Conservation (phyloP, 2,329 filamentous ascomycete species). For the Colletotrichum musicola region DNA sequence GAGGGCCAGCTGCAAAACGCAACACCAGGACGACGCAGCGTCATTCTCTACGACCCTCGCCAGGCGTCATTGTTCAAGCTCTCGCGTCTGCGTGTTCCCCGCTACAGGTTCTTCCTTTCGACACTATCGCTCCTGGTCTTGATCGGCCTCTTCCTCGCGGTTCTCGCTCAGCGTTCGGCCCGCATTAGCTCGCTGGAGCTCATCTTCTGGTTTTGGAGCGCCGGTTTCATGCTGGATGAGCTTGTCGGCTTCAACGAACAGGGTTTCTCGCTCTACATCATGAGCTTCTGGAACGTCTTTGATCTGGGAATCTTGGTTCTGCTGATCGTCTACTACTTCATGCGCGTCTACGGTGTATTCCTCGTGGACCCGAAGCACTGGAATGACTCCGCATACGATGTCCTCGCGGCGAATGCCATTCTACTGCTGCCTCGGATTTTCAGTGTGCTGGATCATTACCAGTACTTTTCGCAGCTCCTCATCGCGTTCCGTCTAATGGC, state of each 20-base stretch:
- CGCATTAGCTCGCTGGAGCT: slow-evolving; percentile 88
- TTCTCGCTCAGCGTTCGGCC: slow-evolving; percentile 80
- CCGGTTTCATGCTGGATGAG: slow-evolving; percentile 96
- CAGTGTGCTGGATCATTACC: slow-evolving; percentile 93
- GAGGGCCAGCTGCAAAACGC: slow-evolving; percentile 46
- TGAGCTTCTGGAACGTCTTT: slow-evolving; percentile 98
- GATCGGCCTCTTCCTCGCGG: slow-evolving; percentile 86
- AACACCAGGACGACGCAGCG: slow-evolving; percentile 75
- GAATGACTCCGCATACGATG: slow-evolving; percentile 90
- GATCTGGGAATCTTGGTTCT: slow-evolving; percentile 90
- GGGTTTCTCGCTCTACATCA: slow-evolving; percentile 94
- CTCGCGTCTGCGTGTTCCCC: slow-evolving; percentile 88
- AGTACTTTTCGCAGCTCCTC: slow-evolving; percentile 93
- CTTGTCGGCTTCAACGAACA: slow-evolving; percentile 97
- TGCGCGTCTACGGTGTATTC: slow-evolving; percentile 89
- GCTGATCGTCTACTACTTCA: slow-evolving; percentile 88
- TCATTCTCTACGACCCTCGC: slow-evolving; percentile 89
- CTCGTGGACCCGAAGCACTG: slow-evolving; percentile 80
- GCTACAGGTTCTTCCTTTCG: slow-evolving; percentile 91
- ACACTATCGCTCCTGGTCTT: slow-evolving; percentile 89
- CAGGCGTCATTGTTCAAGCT: slow-evolving; percentile 93
- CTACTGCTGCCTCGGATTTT: slow-evolving; percentile 91
- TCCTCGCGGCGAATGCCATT: slow-evolving; percentile 92
- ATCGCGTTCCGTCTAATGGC: slow-evolving; percentile 97
- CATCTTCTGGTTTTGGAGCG: slow-evolving; percentile 97